Evolutionary conservation across 768 basidiomycete genomes (phyloP).

Genomic region (Russula olivacea): DNA sequence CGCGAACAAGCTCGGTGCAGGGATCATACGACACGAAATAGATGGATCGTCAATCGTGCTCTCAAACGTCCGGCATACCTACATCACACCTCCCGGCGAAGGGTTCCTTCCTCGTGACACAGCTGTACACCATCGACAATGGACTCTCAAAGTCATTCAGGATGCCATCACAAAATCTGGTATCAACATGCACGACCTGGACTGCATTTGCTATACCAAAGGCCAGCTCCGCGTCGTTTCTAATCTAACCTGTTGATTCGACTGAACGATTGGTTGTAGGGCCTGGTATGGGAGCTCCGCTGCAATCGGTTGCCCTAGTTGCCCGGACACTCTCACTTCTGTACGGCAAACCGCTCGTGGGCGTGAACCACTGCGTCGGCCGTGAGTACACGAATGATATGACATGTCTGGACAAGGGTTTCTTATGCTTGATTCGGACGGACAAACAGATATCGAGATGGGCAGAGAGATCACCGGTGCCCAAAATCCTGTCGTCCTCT

Average conservation of each 20-base stretch:
- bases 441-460: slow-evolving; percentile 88
- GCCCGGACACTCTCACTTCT: slow-evolving; percentile 86
- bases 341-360: slow-evolving; percentile 86
- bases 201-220: slow-evolving; percentile 97
- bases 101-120: slow-evolving; percentile 96
- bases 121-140: slow-evolving; percentile 91
- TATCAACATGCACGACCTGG: slow-evolving; percentile 68
- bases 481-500: slow-evolving; percentile 91
- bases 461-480: slow-evolving; percentile 93
- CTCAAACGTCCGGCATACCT: slow-evolving; percentile 95
- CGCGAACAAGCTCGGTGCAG: slow-evolving; percentile 95
- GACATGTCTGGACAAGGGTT: background rate
- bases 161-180: slow-evolving; percentile 65
- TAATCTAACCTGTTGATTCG: background rate
- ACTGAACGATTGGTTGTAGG: slow-evolving; percentile 42
- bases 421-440: background rate
- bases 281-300: slow-evolving; percentile 98
- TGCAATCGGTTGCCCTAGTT: slow-evolving; percentile 91
- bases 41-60: slow-evolving; percentile 72
- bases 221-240: slow-evolving; percentile 42
- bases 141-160: slow-evolving; percentile 77
- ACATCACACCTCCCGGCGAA: slow-evolving; percentile 96
- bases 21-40: slow-evolving; percentile 77
- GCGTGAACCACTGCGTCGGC: slow-evolving; percentile 98
- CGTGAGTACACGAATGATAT: slow-evolving; percentile 49